phyloP scores from a whole-genome alignment of 306 rosid species.

The Delonix regia region DNA sequence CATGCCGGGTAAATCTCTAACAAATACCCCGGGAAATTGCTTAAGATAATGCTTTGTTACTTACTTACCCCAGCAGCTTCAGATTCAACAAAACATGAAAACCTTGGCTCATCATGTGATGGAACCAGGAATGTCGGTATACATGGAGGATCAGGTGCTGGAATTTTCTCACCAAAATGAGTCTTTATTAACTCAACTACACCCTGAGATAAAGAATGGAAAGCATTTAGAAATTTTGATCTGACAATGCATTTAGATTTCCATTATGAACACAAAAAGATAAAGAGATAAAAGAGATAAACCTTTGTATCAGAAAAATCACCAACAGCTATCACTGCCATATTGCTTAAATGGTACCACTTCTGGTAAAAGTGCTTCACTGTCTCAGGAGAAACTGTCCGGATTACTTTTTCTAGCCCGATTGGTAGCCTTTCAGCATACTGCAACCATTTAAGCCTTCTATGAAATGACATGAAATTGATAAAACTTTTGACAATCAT shows the following conservation, averaged over 20 bases:
- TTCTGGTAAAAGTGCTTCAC: slow-evolving; percentile 80
- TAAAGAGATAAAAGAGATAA: no score
- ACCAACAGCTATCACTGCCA: slow-evolving; percentile 98
- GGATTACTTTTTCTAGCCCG: slow-evolving; percentile 89
- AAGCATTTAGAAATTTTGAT: slow-evolving; percentile 36
- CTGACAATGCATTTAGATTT: slow-evolving; percentile 25
- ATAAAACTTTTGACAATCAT: slow-evolving; percentile 8
- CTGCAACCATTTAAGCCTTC: slow-evolving; percentile 55
- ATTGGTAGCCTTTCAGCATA: slow-evolving; percentile 94
- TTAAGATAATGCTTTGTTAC: slow-evolving; percentile 32
- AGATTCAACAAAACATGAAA: slow-evolving; percentile 94
- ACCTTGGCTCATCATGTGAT: slow-evolving; percentile 82
- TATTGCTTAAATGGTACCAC: slow-evolving; percentile 91
- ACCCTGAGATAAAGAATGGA: slow-evolving; percentile 48
- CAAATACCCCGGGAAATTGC: slow-evolving; percentile 18
- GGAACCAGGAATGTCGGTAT: slow-evolving; percentile 73
- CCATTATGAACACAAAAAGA: slow-evolving; percentile 31
- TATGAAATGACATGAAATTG: slow-evolving; percentile 28
- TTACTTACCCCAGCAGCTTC: slow-evolving; percentile 97
- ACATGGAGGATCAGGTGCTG: slow-evolving; percentile 66
- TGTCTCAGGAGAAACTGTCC: slow-evolving; percentile 77
- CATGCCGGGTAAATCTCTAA: slow-evolving; percentile 1
- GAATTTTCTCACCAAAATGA: slow-evolving; percentile 75
- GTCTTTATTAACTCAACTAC: slow-evolving; percentile 86
- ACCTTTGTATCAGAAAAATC: slow-evolving; percentile 94